Percentiles rank a stretch among this genome's conserved stretches.
phyloP scores from a whole-genome alignment of 1,139 yeast species.

The Sugiyamaella sp. region DNA sequence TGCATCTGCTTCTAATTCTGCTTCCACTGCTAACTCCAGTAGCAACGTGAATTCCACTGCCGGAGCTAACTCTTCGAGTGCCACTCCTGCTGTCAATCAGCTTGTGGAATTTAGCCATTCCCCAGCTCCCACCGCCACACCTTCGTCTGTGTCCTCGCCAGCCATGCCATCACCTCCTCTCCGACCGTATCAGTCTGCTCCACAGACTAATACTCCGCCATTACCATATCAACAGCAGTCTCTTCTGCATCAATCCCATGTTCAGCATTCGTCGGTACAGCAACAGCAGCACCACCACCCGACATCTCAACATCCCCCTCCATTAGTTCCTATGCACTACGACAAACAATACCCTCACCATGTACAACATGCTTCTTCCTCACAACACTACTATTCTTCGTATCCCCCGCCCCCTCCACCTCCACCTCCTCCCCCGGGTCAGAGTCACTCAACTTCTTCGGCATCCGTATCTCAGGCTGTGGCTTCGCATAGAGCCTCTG shows the following conservation, averaged over 20 bases:
- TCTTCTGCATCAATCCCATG: neutral
- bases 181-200: neutral
- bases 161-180: slow-evolving; percentile 13
- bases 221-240: slow-evolving; percentile 5
- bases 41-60: slow-evolving; percentile 20
- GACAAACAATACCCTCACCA: slow-evolving; percentile 6
- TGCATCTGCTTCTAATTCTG: neutral
- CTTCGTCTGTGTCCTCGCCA: slow-evolving; percentile 6
- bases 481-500: slow-evolving; percentile 16
- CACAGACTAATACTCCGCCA: slow-evolving; percentile 5
- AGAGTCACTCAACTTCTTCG: neutral
- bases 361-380: neutral
- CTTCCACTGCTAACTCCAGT: slow-evolving; percentile 8
- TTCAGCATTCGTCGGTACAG: slow-evolving; percentile 10
- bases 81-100: neutral
- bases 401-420: slow-evolving; percentile 21
- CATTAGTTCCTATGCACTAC: neutral
- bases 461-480: slow-evolving; percentile 5
- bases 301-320: slow-evolving; percentile 15
- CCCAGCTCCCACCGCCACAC: neutral
- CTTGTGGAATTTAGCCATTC: slow-evolving; percentile 1
- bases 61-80: slow-evolving; percentile 8
- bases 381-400: slow-evolving; percentile 3
- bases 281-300: too few species aligned
- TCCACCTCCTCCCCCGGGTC: slow-evolving; percentile 9